Evolutionary conservation across 2,329 filamentous ascomycete genomes (phyloP).

Genomic region (Verticillium nonalfalfae): DNA sequence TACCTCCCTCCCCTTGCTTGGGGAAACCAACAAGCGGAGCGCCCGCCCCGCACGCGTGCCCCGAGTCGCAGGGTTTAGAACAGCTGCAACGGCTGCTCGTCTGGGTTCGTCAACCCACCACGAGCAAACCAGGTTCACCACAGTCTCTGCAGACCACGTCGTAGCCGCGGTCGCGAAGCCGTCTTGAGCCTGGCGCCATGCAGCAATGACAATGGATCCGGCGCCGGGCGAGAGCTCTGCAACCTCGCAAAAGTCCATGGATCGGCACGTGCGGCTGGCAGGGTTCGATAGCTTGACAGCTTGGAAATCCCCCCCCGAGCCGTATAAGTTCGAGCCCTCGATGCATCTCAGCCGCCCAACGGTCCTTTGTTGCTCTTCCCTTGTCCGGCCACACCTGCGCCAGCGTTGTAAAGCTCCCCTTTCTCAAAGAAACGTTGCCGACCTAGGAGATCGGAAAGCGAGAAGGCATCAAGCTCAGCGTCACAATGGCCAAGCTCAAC

Average conservation of each 20-base stretch:
- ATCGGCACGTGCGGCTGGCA: background rate
- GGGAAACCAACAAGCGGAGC: background rate
- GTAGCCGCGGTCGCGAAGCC: background rate
- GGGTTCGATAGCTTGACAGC: background rate
- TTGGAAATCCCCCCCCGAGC: background rate
- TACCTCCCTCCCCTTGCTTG: background rate
- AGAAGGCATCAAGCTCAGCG: background rate
- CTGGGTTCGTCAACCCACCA: background rate
- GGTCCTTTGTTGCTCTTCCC: background rate
- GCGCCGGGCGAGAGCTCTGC: background rate
- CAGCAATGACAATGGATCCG: background rate
- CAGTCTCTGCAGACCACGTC: background rate
- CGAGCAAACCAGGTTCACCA: background rate
- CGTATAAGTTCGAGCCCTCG: background rate
- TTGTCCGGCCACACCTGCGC: background rate
- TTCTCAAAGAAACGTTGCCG: background rate
- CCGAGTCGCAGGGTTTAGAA: background rate
- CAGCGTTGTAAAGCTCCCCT: background rate
- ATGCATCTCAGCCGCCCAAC: background rate
- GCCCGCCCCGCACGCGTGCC: background rate
- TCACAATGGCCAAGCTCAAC: slow-evolving; percentile 27
- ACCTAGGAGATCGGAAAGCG: background rate
- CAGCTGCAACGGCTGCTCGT: background rate
- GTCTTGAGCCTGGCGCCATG: background rate
- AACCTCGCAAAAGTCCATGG: background rate